Conservation (phyloP, 495 filamentous ascomycete species). For the Talaromyces ruber region DNA sequence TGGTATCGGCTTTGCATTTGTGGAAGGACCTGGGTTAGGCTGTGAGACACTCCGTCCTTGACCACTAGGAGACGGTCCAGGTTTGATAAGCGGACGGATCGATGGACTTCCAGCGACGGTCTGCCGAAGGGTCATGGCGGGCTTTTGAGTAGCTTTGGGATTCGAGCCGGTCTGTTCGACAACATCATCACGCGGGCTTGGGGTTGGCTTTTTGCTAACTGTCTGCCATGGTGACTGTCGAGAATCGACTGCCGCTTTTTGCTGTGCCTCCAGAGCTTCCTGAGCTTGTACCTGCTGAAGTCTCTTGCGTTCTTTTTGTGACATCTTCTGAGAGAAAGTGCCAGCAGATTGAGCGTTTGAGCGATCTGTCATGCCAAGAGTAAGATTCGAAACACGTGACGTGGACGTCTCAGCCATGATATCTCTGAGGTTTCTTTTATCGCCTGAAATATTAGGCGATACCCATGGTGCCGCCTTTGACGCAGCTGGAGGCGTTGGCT, state of each 20-base stretch:
- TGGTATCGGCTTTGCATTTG: slow-evolving; percentile 12
- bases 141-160: slow-evolving; percentile 26
- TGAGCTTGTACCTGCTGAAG: slow-evolving; percentile 63
- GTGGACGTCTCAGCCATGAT: slow-evolving; percentile 74
- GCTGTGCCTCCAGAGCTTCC: slow-evolving; percentile 36
- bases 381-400: slow-evolving; percentile 56
- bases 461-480: slow-evolving; percentile 48
- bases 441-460: slow-evolving; percentile 39
- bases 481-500: background rate
- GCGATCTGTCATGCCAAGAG: slow-evolving; percentile 54
- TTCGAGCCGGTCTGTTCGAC: slow-evolving; percentile 13
- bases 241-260: slow-evolving; percentile 33
- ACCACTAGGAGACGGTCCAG: slow-evolving; percentile 13
- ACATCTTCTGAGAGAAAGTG: slow-evolving; percentile 48
- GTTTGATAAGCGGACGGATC: slow-evolving; percentile 17
- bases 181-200: slow-evolving; percentile 14
- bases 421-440: slow-evolving; percentile 70
- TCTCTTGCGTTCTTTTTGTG: slow-evolving; percentile 86
- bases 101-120: slow-evolving; percentile 47
- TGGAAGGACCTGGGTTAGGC: slow-evolving; percentile 15
- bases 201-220: slow-evolving; percentile 15
- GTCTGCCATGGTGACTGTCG: slow-evolving; percentile 68
- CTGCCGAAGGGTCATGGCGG: slow-evolving; percentile 54
- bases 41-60: slow-evolving; percentile 19
- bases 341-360: slow-evolving; percentile 20